phyloP scores from a whole-genome alignment of 495 filamentous ascomycete species.

The Aspergillus sclerotiicarbonarius region DNA sequence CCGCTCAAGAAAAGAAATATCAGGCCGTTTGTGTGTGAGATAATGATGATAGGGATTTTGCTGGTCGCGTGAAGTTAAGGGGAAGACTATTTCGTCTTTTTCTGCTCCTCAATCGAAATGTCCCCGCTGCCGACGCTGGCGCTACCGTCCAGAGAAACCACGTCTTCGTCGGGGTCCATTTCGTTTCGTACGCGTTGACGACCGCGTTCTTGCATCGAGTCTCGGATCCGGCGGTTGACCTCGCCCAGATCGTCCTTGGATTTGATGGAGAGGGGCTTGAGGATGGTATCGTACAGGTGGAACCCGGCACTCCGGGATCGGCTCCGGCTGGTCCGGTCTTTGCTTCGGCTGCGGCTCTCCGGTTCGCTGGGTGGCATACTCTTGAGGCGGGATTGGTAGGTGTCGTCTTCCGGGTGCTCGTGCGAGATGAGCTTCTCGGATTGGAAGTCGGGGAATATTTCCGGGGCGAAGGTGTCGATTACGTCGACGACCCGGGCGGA shows the following conservation, averaged over 20 bases:
- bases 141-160: slow-evolving; percentile 7
- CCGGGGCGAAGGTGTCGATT: slow-evolving; percentile 93
- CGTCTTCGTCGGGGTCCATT: slow-evolving; percentile 11
- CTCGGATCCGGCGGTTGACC: slow-evolving; percentile 73
- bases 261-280: slow-evolving; percentile 50
- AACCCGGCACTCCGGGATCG: slow-evolving; percentile 34
- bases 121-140: slow-evolving; percentile 6
- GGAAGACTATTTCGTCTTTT: slow-evolving; percentile 11
- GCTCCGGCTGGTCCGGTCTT: slow-evolving; percentile 44
- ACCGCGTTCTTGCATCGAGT: slow-evolving; percentile 73
- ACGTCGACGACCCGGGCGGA: slow-evolving; percentile 80
- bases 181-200: slow-evolving; percentile 24
- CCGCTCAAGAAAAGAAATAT: neutral
- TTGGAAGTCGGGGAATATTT: slow-evolving; percentile 97
- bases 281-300: slow-evolving; percentile 5
- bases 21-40: neutral
- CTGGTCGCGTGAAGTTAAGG: no score
- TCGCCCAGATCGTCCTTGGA: slow-evolving; percentile 68
- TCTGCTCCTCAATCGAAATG: neutral
- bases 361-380: slow-evolving; percentile 25
- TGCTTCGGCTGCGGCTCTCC: slow-evolving; percentile 60
- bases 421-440: slow-evolving; percentile 6
- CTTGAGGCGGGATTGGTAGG: slow-evolving; percentile 23
- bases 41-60: neutral
- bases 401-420: slow-evolving; percentile 11